Conservation (phyloP, 108 stramenopile species). For the Cafeteria roenbergensis region DNA sequence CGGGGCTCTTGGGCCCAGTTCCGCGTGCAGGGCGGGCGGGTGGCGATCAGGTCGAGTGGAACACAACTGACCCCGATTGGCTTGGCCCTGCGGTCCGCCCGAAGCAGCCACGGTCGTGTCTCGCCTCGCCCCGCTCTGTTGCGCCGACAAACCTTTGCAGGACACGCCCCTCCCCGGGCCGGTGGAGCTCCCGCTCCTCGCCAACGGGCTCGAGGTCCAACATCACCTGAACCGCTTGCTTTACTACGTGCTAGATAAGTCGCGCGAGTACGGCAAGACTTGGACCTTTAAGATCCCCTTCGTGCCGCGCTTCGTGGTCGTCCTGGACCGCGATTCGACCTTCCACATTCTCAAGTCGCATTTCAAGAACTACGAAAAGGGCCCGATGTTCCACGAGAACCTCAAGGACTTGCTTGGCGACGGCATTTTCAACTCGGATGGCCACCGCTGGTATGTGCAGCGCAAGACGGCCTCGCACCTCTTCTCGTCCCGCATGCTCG, state of each 20-base stretch:
- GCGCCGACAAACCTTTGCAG: too few species aligned
- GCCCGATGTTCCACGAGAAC: neutral
- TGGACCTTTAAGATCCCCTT: neutral
- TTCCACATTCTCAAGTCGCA: slow-evolving; percentile 36
- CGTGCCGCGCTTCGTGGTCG: neutral
- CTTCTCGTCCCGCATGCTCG: slow-evolving; percentile 27
- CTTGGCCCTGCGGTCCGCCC: too few species aligned
- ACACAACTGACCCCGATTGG: too few species aligned
- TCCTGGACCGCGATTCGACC: slow-evolving; percentile 8
- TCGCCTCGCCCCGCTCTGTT: too few species aligned
- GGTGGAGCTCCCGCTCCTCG: neutral
- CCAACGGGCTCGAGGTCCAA: neutral
- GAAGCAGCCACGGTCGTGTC: too few species aligned
- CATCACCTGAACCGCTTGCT: neutral
- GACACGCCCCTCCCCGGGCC: neutral
- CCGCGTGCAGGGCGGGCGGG: too few species aligned
- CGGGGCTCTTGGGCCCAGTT: too few species aligned
- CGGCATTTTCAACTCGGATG: slow-evolving; percentile 46
- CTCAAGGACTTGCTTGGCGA: slow-evolving; percentile 29
- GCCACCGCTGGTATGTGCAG: slow-evolving; percentile 32
- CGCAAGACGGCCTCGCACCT: slow-evolving; percentile 38
- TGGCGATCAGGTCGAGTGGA: too few species aligned
- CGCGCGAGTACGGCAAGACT: neutral
- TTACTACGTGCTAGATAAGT: neutral
- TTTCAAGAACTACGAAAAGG: slow-evolving; percentile 45